Conservation (phyloP, 352 stramenopile genomes). For the Pythium phragmiticola region DNA sequence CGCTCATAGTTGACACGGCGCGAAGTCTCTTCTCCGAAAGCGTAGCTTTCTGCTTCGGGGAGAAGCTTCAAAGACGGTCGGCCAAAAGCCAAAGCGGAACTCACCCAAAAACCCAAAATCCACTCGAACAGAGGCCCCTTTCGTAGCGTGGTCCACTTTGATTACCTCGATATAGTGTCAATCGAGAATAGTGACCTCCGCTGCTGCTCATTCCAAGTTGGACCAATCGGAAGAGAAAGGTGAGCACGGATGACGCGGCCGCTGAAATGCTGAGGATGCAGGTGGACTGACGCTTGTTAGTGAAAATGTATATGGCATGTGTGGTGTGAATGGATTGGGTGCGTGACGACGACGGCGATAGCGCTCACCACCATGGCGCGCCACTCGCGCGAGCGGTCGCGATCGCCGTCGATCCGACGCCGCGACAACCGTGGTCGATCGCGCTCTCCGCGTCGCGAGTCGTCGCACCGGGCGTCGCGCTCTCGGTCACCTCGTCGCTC, state of each 20-base stretch:
- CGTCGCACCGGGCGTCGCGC: constrained; percentile 1
- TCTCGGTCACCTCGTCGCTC: constrained; percentile 11
- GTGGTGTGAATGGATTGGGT: neutral
- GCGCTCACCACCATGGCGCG: constrained; percentile 4
- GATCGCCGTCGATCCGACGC: neutral
- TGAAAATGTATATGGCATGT: constrained; percentile 2
- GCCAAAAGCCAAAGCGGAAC: constrained; percentile 10
- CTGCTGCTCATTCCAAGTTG: neutral
- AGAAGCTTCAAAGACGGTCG: constrained; percentile 25
- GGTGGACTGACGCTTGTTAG: constrained; percentile 19
- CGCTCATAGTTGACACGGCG: constrained; percentile 31
- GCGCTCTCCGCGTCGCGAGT: constrained; percentile 10
- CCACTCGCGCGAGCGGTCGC: constrained; percentile 13
- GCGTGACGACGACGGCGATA: constrained; percentile 1
- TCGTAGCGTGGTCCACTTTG: neutral
- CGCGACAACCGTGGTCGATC: constrained; percentile 2
- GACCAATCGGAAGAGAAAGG: neutral
- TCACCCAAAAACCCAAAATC: neutral
- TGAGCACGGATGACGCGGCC: neutral
- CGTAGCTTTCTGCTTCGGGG: constrained; percentile 14
- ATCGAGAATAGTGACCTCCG: neutral
- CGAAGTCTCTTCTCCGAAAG: constrained; percentile 13
- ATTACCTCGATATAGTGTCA: constrained; percentile 3
- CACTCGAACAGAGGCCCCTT: neutral
- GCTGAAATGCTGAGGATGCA: neutral